Conservation (phyloP, 257 asterid genomes). For the Nicotiana obtusifolia region DNA sequence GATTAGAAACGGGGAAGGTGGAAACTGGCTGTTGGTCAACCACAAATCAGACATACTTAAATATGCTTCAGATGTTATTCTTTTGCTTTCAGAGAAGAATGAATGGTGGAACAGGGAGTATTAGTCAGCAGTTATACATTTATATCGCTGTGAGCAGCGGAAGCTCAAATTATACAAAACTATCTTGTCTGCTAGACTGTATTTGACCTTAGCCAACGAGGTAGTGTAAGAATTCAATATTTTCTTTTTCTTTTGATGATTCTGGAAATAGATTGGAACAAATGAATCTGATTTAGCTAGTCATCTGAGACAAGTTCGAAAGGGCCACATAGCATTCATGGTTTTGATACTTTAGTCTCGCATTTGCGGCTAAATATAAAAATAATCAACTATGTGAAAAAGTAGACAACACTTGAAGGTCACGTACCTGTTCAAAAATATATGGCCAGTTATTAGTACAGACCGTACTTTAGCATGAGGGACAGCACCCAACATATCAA, state of each 20-base stretch:
- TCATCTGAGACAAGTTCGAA: neutral
- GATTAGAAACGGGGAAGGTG: neutral
- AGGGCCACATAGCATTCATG: neutral
- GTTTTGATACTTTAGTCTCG: neutral
- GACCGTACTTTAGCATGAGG: constrained; percentile 97
- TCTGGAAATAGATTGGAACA: neutral
- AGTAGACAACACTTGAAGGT: neutral
- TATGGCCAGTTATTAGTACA: constrained; percentile 75
- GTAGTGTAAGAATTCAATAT: neutral
- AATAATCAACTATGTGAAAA: neutral
- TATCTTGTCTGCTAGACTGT: too few relatives aligned
- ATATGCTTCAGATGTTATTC: neutral
- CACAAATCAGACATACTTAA: neutral
- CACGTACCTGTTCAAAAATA: constrained; percentile 73
- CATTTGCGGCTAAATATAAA: neutral
- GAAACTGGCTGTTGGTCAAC: neutral
- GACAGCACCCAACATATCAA: constrained; percentile 95
- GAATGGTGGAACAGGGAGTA: too few relatives aligned
- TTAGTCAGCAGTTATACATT: too few relatives aligned
- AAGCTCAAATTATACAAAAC: too few relatives aligned
- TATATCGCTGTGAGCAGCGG: too few relatives aligned
- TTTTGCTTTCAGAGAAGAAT: too few relatives aligned
- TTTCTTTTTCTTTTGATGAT: neutral
- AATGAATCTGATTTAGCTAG: neutral
- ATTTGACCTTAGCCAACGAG: neutral